These are phyloP conservation scores for Acanthochlamys bracteata DNA, from an alignment of 106 monocot species.

Conservation along the genomic window DNA sequence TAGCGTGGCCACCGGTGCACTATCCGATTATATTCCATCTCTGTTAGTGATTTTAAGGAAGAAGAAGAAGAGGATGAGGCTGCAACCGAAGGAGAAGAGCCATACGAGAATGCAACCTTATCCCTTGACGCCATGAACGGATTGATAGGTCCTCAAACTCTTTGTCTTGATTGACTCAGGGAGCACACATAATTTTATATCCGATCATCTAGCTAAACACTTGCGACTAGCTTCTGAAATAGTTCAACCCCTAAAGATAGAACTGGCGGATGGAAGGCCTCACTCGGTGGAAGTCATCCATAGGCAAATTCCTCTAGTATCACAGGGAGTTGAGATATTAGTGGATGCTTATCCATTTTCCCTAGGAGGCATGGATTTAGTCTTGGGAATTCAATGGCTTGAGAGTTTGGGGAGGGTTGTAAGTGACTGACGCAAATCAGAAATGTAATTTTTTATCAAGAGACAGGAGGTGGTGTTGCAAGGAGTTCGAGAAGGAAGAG, in stretches of 20 bases:
- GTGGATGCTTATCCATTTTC: neutral
- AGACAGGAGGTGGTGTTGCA: too few species aligned
- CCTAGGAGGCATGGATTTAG: neutral
- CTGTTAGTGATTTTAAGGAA: neutral
- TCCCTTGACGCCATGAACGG: neutral
- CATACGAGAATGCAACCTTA: neutral
- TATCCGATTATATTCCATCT: neutral
- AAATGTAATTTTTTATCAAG: too few species aligned
- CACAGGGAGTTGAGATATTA: neutral
- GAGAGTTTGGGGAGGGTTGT: neutral
- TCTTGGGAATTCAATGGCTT: neutral
- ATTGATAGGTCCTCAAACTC: neutral
- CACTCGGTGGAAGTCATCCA: neutral
- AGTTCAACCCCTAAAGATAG: neutral
- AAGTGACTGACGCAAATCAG: neutral
- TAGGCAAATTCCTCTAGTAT: neutral
- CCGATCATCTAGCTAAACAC: neutral
- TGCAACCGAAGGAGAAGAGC: neutral
- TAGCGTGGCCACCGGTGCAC: neutral
- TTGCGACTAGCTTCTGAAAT: neutral
- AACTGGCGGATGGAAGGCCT: neutral
- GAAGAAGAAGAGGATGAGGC: neutral
- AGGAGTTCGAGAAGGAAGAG: too few species aligned
- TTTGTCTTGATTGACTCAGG: neutral
- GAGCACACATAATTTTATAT: constrained; percentile 1